Evolutionary conservation across 2,329 filamentous ascomycete genomes (phyloP), one percentile per base, ranked within the genome.

Genomic region (Colletotrichum filicis): DNA sequence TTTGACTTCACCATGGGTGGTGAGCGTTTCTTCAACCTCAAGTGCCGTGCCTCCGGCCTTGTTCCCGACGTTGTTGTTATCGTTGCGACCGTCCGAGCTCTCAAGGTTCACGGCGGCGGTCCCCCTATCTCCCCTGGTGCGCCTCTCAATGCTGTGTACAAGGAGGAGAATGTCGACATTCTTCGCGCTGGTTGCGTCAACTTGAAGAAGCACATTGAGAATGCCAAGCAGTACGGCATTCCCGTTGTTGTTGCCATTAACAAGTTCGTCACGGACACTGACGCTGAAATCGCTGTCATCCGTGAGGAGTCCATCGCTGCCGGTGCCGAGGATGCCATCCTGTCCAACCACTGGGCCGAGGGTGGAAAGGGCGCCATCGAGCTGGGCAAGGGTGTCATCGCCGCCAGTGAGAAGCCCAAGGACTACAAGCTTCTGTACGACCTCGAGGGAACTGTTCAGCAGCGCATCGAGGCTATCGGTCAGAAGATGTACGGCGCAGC

Each of bases 1-100:
- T 99, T 99, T 83, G 97, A 99, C 84, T 99, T 99, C 86, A 98
- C 97, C 79, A 99, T 99, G 97, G 97, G 97, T 76, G 97, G 97
- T 75, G 97, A 99, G 89, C 93, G 97, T 65, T 99, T 99, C 89
- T 98, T 99, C 91, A 98, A 99, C 87, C 98, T 99, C 88, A 99
- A 99, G 89, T 98, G 97, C 86, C 93, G 97, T 74, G 94, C 95
- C 11, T 98, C 96, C 6, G 96, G 96, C 28, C 92, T 99, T 58
- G 91, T 95, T 2, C 97, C 97, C 2, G 97, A 99, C 79, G 94
- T 95, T 1, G 95, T 98, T 7, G 95, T 99, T 57, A 92, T 99
- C 72, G 97, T 99, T 49, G 96, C 97, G 28, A 99, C 97, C 2
- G 94, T 99, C 58, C 93, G 97, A 77, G 97, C 97, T 7, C 88